These are phyloP conservation scores for Ophiocordyceps sinensis DNA, from an alignment of 2,329 filamentous ascomycete genomes.

Conservation along the genomic window DNA sequence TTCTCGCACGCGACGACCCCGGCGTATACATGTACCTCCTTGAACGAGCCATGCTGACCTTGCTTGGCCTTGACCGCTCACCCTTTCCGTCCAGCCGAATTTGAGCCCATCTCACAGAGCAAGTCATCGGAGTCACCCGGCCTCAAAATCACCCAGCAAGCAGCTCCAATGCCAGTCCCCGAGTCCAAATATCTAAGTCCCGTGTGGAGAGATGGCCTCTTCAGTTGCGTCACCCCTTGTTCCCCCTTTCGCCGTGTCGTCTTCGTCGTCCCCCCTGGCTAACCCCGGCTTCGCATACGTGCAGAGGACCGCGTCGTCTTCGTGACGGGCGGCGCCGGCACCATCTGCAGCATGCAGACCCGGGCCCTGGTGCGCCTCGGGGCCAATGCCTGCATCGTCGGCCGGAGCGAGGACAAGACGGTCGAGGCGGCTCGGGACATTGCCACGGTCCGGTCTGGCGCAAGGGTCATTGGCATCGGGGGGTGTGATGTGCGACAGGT, in stretches of 20 bases:
- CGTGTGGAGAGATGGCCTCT: slow-evolving; percentile 78
- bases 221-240: slow-evolving; percentile 39
- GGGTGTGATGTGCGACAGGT: slow-evolving; percentile 64
- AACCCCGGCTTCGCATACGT: neutral
- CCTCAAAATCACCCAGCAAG: no score
- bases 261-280: neutral
- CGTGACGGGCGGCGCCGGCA: slow-evolving; percentile 86
- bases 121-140: no score
- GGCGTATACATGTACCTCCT: no score
- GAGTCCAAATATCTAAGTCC: slow-evolving; percentile 65
- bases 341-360: slow-evolving; percentile 90
- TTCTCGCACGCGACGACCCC: no score
- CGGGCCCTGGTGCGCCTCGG: slow-evolving; percentile 82
- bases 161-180: slow-evolving; percentile 45
- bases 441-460: slow-evolving; percentile 59
- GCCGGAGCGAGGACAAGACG: slow-evolving; percentile 80
- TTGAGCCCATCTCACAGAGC: no score
- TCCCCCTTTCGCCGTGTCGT: neutral
- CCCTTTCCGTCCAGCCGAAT: no score
- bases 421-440: slow-evolving; percentile 69
- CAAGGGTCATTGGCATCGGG: slow-evolving; percentile 78
- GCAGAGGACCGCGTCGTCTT: slow-evolving; percentile 79
- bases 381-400: slow-evolving; percentile 86
- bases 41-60: no score
- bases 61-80: no score